phyloP scores from a whole-genome alignment of 2,329 filamentous ascomycete species.

The Penicillium decumbens region DNA sequence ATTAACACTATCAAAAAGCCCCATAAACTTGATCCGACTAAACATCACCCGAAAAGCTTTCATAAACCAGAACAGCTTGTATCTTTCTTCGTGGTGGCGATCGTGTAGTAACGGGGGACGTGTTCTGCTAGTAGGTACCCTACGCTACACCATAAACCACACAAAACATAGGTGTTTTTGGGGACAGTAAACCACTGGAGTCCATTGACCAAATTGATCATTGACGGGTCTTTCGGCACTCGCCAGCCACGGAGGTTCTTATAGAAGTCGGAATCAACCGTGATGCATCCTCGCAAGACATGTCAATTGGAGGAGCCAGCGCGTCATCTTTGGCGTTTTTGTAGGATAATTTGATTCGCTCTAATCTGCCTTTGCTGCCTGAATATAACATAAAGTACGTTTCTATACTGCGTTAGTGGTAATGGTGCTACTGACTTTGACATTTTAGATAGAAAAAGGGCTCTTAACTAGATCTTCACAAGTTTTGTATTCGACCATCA shows the following conservation, averaged over 20 bases:
- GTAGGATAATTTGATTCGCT: slow-evolving; percentile 51
- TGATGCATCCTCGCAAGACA: slow-evolving; percentile 71
- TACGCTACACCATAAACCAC: too few relatives aligned
- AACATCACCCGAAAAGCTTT: slow-evolving; percentile 78
- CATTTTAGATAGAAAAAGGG: neutral
- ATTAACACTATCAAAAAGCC: slow-evolving; percentile 77
- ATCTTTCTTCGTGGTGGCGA: slow-evolving; percentile 23
- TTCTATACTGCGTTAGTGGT: slow-evolving; percentile 42
- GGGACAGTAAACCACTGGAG: too few relatives aligned
- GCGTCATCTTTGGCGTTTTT: slow-evolving; percentile 57
- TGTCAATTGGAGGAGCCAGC: slow-evolving; percentile 76
- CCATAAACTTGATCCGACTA: slow-evolving; percentile 67
- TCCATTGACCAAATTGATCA: too few relatives aligned
- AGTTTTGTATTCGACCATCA: slow-evolving; percentile 43
- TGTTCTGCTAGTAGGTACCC: too few relatives aligned
- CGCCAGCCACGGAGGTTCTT: too few relatives aligned
- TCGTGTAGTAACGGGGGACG: slow-evolving; percentile 8
- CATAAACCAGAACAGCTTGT: slow-evolving; percentile 65
- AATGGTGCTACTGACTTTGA: slow-evolving; percentile 35
- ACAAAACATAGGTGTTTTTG: too few relatives aligned
- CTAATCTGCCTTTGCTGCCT: slow-evolving; percentile 26
- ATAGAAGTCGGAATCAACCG: too few relatives aligned
- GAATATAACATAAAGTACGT: slow-evolving; percentile 37
- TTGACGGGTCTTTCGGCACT: too few relatives aligned
- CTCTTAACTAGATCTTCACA: slow-evolving; percentile 36